Percentiles rank a stretch among this genome's conserved stretches.
Conservation (phyloP, 208 protist species). For the Acanthamoeba divionensis region DNA sequence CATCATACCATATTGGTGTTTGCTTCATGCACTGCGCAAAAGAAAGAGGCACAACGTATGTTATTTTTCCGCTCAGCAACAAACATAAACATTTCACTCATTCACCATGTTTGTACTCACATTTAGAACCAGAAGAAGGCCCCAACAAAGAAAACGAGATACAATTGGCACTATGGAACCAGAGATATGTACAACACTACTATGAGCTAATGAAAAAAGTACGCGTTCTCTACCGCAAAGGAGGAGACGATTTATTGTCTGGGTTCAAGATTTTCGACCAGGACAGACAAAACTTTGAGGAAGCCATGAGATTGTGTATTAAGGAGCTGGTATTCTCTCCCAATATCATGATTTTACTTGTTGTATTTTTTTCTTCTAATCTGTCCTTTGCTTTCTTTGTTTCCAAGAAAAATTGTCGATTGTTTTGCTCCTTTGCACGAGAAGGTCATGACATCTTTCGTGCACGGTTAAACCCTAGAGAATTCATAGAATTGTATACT, state of each 20-base stretch:
- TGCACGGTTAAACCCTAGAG: not conserved
- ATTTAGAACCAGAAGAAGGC: no score
- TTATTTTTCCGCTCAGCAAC: no score
- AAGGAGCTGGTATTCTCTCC: not conserved
- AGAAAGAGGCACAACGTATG: not conserved
- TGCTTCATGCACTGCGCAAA: not conserved
- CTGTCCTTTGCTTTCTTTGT: not conserved
- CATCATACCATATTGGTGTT: not conserved
- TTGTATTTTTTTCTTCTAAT: not conserved
- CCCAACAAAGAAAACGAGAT: not conserved
- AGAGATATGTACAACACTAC: not conserved
- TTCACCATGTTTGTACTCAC: no score
- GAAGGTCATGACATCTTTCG: slow-evolving; percentile 8
- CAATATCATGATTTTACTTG: not conserved
- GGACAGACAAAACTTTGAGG: slow-evolving; percentile 20
- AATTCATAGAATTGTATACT: not conserved
- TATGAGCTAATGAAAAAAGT: not conserved
- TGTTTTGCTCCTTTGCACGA: not conserved
- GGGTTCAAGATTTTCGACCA: slow-evolving; percentile 4
- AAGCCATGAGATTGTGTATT: slow-evolving; percentile 1
- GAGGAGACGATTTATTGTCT: not conserved
- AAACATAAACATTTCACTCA: no score
- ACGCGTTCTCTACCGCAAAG: not conserved
- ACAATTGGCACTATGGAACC: not conserved
- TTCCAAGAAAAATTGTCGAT: no score